Base-by-base conservation (phyloP, 192 early-diverging fungal species). In the Borealophlyctis nickersoniae region DNA sequence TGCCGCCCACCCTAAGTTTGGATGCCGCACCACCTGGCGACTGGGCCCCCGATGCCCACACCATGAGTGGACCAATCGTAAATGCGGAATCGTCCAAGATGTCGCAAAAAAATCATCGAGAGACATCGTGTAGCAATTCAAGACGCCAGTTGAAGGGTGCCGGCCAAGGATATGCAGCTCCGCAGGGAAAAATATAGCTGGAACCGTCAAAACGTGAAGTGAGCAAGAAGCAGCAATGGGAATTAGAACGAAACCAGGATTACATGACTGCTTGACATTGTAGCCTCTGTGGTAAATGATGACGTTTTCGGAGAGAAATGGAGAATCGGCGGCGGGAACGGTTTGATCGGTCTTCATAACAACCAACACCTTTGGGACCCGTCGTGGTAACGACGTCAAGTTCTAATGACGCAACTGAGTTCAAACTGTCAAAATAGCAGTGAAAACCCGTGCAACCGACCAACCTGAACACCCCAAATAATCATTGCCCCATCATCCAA, bases 381-480 rank as follows among this genome's bases (percentile, higher is more conserved):
- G 71, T 23, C 82, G 70, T 5, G 90, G 91, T 11, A 75, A 66
- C 16, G 76, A 55, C 24, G 80, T 83, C 36, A 92, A 63, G 66
- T 86, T 65, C 89, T 90, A 77, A n/a, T n/a, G n/a, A n/a, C n/a
- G n/a, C n/a, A n/a, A n/a, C n/a, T n/a, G n/a, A n/a, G n/a, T n/a
- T n/a, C n/a, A n/a, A n/a, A n/a, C n/a, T n/a, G n/a, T n/a, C n/a
- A n/a, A n/a, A n/a, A n/a, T n/a, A n/a, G n/a, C n/a, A n/a, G n/a
- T n/a, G n/a, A n/a, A n/a, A n/a, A n/a, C n/a, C n/a, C n/a, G n/a
- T n/a, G n/a, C n/a, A n/a, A n/a, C n/a, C n/a, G 19, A 13, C 39
- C 39, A 7, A 89, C 89, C 74, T 90, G 84, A 27, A 93, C 70
- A 5, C 89, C 91, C 91, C 90, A 93, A 26, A 92, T 80, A 16